These are phyloP conservation scores for Pseudonectria buxi DNA, from an alignment of 2,329 filamentous ascomycete genomes.

Conservation along the genomic window DNA sequence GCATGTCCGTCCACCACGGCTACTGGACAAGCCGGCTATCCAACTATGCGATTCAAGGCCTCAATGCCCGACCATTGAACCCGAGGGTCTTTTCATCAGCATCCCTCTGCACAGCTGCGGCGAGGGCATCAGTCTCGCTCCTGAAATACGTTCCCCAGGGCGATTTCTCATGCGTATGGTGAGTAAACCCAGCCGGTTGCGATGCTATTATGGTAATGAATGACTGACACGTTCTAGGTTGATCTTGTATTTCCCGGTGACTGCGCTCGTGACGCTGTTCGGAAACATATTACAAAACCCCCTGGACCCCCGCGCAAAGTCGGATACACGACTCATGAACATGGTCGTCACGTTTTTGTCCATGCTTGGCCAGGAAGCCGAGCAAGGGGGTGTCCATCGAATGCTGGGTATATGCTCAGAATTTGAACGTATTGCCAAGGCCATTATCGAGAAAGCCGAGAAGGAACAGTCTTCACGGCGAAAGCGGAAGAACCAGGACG, in stretches of 20 bases:
- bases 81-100: slow-evolving; percentile 92
- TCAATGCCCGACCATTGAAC: slow-evolving; percentile 86
- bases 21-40: slow-evolving; percentile 96
- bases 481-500: slow-evolving; percentile 72
- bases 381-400: slow-evolving; percentile 82
- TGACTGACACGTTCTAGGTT: slow-evolving; percentile 49
- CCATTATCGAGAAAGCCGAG: slow-evolving; percentile 86
- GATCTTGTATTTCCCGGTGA: slow-evolving; percentile 93
- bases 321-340: slow-evolving; percentile 86
- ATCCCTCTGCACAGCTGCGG: slow-evolving; percentile 85
- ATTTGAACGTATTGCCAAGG: slow-evolving; percentile 87
- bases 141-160: slow-evolving; percentile 95
- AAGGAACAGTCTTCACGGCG: slow-evolving; percentile 72
- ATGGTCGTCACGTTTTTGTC: slow-evolving; percentile 88
- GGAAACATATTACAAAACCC: slow-evolving; percentile 96
- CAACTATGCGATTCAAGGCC: slow-evolving; percentile 88
- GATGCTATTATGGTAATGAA: neutral
- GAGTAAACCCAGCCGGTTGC: slow-evolving; percentile 29
- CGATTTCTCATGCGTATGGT: slow-evolving; percentile 94
- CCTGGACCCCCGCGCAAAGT: slow-evolving; percentile 77
- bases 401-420: slow-evolving; percentile 95
- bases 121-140: slow-evolving; percentile 84
- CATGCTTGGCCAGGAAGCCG: slow-evolving; percentile 80
- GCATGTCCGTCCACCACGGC: slow-evolving; percentile 96
- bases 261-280: slow-evolving; percentile 88